phyloP scores from a whole-genome alignment of 2,329 filamentous ascomycete species.

The Colletotrichum sp. region DNA sequence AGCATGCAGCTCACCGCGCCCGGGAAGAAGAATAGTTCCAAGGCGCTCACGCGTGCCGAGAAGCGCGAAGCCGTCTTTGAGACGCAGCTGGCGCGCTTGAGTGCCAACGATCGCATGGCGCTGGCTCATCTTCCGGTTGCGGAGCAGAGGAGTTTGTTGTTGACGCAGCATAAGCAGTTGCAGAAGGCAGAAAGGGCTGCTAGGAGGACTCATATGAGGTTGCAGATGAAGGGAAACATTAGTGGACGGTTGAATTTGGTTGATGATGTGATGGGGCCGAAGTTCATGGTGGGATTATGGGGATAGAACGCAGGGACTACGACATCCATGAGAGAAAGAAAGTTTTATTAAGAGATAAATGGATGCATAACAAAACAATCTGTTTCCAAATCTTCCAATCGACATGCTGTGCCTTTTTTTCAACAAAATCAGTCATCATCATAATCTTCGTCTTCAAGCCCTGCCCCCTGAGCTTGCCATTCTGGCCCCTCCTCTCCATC shows the following conservation, averaged over 20 bases:
- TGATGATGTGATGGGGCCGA: constrained; percentile 21
- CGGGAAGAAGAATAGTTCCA: neutral
- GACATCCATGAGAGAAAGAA: no score
- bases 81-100: constrained; percentile 30
- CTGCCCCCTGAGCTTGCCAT: no score
- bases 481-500: no score
- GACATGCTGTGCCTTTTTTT: no score
- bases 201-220: constrained; percentile 22
- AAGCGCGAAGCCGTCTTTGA: constrained; percentile 15
- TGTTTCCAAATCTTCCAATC: no score
- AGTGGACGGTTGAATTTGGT: constrained; percentile 26
- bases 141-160: constrained; percentile 31
- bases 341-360: no score
- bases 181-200: constrained; percentile 26
- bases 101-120: constrained; percentile 28
- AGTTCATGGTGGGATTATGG: neutral
- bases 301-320: no score
- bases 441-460: no score
- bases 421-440: no score
- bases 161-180: constrained; percentile 30
- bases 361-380: no score
- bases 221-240: constrained; percentile 26
- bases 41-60: constrained; percentile 14
- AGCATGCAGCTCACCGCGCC: neutral
- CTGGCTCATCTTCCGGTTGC: constrained; percentile 32